phyloP scores from a whole-genome alignment of 2,329 filamentous ascomycete species.

The Neopestalotiopsis rosae region DNA sequence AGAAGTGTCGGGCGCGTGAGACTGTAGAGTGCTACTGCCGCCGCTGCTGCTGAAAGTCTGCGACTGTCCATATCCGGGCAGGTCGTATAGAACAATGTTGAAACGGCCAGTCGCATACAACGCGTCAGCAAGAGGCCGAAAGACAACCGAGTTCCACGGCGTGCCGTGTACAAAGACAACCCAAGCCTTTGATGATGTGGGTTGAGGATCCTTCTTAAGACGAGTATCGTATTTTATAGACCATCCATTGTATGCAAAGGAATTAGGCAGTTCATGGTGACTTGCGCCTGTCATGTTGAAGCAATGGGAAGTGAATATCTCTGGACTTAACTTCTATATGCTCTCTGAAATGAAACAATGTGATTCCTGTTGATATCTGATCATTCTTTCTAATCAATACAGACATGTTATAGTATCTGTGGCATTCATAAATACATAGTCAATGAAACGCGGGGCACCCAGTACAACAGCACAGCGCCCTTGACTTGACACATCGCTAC shows the following conservation, averaged over 20 bases:
- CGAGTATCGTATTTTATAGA: not conserved
- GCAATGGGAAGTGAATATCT: not conserved
- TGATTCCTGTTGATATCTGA: too few species aligned
- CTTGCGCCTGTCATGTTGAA: not conserved
- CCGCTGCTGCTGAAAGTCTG: not conserved
- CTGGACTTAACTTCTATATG: too few species aligned
- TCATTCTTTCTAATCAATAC: not conserved
- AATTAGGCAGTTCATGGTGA: not conserved
- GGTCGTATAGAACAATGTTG: constrained; percentile 6
- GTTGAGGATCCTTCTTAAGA: not conserved
- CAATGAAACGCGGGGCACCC: not conserved
- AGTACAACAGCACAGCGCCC: not conserved
- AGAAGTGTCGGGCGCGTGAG: not conserved
- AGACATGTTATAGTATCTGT: not conserved
- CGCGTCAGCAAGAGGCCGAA: not conserved
- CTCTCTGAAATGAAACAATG: not conserved
- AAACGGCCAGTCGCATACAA: not conserved
- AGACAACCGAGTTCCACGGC: constrained; percentile 5
- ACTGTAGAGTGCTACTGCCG: not conserved
- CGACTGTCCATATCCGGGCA: constrained; percentile 12
- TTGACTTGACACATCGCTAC: not conserved
- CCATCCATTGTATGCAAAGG: not conserved
- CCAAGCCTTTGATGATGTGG: not conserved
- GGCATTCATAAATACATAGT: not conserved
- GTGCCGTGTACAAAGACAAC: constrained; percentile 13